These are phyloP conservation scores for Priceomyces carsonii DNA, from an alignment of 805 yeast genomes.

Conservation along the genomic window DNA sequence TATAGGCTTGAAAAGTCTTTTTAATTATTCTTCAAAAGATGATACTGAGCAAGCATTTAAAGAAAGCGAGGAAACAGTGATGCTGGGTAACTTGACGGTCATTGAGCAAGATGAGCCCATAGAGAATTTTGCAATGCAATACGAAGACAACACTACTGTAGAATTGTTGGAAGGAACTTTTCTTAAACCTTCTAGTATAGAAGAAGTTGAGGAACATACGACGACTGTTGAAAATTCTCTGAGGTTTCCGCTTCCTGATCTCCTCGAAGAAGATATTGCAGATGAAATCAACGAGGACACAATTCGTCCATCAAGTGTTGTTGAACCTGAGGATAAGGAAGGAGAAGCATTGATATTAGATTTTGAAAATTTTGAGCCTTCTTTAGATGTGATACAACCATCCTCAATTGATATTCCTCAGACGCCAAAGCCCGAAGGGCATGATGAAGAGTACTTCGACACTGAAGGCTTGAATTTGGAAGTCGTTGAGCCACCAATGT, in stretches of 20 bases:
- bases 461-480: too few species aligned
- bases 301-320: conserved; percentile 6
- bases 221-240: not conserved
- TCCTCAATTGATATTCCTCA: conserved; percentile 2
- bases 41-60: not conserved
- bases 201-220: conserved; percentile 2
- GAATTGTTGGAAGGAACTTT: conserved; percentile 1
- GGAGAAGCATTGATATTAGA: not conserved
- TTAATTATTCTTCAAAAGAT: not conserved
- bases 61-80: too few species aligned
- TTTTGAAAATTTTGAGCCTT: not conserved
- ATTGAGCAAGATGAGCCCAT: conserved; percentile 3
- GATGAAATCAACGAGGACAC: conserved; percentile 1
- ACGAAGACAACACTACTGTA: not conserved
- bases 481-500: too few species aligned
- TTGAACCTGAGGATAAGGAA: conserved; percentile 9
- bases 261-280: not conserved
- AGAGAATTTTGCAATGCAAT: not conserved
- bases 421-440: too few species aligned
- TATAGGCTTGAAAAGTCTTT: too few species aligned
- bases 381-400: conserved; percentile 1
- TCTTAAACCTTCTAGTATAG: conserved; percentile 6
- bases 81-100: not conserved
- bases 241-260: too few species aligned
- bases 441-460: not conserved